Evolutionary conservation across 2,329 filamentous ascomycete genomes (phyloP).

Genomic region (Verticillium zaregamsianum): DNA sequence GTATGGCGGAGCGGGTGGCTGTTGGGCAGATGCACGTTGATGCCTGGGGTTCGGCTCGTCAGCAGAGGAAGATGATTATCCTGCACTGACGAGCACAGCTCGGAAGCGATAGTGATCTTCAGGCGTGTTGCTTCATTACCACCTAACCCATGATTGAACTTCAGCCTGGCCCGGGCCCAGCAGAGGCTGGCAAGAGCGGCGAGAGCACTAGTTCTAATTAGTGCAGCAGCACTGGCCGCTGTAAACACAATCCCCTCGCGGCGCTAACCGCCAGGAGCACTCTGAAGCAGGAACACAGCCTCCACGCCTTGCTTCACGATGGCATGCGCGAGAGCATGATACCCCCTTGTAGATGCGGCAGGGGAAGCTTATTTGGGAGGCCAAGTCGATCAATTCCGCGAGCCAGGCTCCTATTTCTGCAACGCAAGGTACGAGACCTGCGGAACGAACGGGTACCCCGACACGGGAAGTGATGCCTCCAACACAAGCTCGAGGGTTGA

Average conservation of each 20-base stretch:
- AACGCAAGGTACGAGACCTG: not conserved
- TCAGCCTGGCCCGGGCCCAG: too few species aligned
- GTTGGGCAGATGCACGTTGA: constrained; percentile 3
- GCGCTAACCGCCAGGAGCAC: not conserved
- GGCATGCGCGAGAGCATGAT: not conserved
- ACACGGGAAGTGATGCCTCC: not conserved
- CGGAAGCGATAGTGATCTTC: too few species aligned
- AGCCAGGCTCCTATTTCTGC: not conserved
- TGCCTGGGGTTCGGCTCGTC: not conserved
- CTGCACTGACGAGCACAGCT: not conserved
- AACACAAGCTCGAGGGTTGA: not conserved
- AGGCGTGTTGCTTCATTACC: too few species aligned
- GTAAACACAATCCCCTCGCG: not conserved
- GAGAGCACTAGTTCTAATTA: too few species aligned
- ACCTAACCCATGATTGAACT: too few species aligned
- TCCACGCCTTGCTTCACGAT: not conserved
- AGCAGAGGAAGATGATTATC: not conserved
- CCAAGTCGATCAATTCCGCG: not conserved
- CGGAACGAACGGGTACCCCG: not conserved
- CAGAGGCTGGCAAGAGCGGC: too few species aligned
- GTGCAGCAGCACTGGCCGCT: too few species aligned
- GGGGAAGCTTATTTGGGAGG: not conserved
- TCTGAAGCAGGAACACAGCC: not conserved
- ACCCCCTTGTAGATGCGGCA: not conserved
- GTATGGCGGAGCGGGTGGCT: not conserved